phyloP scores from a whole-genome alignment of 345 rosid species.

The Melaleuca alternifolia region DNA sequence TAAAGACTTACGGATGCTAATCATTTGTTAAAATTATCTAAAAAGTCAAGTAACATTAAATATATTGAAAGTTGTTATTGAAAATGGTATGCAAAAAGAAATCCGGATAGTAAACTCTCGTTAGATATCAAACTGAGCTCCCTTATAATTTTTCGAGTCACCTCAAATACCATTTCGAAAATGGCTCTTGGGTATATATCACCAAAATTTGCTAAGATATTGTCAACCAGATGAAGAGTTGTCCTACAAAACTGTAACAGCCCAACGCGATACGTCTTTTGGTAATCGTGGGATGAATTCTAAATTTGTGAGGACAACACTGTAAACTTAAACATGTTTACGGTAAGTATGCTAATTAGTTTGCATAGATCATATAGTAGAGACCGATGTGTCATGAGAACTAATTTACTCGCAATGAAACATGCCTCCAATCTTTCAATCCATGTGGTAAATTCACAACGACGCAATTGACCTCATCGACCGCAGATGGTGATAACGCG shows the following conservation, averaged over 20 bases:
- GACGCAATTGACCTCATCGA: accelerated
- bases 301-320: not conserved
- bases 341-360: not conserved
- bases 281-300: not conserved
- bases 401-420: not conserved
- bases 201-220: not conserved
- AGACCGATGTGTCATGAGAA: accelerated
- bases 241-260: not conserved
- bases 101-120: not conserved
- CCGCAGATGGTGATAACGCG: accelerated
- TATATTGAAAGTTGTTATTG: not conserved
- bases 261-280: not conserved
- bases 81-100: not conserved
- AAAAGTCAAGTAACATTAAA: accelerated
- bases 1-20: not conserved
- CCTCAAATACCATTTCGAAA: not conserved
- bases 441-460: accelerated
- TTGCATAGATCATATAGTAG: not conserved
- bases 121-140: not conserved
- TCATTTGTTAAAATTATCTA: not conserved
- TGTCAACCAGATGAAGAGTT: accelerated
- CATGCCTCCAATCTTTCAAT: accelerated
- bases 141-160: not conserved
- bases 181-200: not conserved
- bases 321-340: not conserved